Evolutionary conservation across 768 basidiomycete genomes (phyloP).

Genomic region (Dentipellis sp.): DNA sequence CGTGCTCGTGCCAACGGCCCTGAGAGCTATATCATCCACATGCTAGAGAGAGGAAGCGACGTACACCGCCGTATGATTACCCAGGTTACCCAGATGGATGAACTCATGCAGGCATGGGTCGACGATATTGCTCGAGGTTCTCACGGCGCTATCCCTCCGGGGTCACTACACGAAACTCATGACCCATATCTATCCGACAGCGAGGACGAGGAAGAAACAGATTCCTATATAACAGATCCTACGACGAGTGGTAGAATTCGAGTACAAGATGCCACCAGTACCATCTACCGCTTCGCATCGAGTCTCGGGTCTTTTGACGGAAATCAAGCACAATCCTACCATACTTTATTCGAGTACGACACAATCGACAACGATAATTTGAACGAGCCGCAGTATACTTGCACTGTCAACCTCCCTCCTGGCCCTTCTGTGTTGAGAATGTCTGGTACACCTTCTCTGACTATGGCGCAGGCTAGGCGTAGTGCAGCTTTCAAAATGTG

Average conservation of each 20-base stretch:
- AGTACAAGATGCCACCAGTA: conserved; percentile 45
- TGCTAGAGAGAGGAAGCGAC: conserved; percentile 53
- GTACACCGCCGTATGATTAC: conserved; percentile 44
- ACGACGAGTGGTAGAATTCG: conserved; percentile 52
- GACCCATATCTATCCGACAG: conserved; percentile 40
- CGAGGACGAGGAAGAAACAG: conserved; percentile 35
- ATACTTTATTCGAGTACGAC: conserved; percentile 29
- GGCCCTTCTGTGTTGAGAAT: conserved; percentile 31
- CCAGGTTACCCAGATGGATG: conserved; percentile 29
- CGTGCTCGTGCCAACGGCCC: conserved; percentile 38
- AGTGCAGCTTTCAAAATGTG: conserved; percentile 53
- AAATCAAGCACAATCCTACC: too few species aligned
- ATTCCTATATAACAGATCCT: conserved; percentile 46
- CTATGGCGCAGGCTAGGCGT: conserved; percentile 45
- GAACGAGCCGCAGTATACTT: conserved; percentile 27
- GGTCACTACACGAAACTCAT: conserved; percentile 28
- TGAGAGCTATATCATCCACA: conserved; percentile 48
- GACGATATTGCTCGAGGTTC: conserved; percentile 30
- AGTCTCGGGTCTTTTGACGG: background rate
- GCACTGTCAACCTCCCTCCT: conserved; percentile 39
- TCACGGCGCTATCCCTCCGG: conserved; percentile 36
- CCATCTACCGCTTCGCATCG: conserved; percentile 44
- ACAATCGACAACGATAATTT: conserved; percentile 16
- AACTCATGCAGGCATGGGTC: conserved; percentile 40
- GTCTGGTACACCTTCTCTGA: conserved; percentile 35